These are phyloP conservation scores for Penicillium taxi DNA, from an alignment of 495 filamentous ascomycete species.

Conservation along the genomic window DNA sequence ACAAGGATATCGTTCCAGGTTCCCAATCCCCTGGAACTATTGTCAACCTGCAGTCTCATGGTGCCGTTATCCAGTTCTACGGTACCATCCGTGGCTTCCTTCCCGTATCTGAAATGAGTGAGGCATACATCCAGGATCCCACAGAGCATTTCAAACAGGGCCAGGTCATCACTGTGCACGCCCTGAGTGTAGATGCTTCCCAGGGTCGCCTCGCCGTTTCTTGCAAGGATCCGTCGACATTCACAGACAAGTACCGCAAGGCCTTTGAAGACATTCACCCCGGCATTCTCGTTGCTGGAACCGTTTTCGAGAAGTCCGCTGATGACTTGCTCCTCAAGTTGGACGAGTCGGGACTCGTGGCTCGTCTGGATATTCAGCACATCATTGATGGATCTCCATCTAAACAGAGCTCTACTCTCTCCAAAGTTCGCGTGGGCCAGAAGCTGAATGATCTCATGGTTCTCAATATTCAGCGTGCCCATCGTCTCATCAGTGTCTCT, in stretches of 20 bases:
- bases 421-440: constrained; percentile 74
- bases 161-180: constrained; percentile 82
- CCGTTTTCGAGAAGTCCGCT: constrained; percentile 75
- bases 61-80: constrained; percentile 91
- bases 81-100: constrained; percentile 74
- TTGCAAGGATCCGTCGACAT: constrained; percentile 78
- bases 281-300: constrained; percentile 65
- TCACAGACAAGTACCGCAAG: constrained; percentile 64
- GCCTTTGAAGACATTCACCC: constrained; percentile 62
- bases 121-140: constrained; percentile 85
- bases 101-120: constrained; percentile 93
- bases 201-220: constrained; percentile 72
- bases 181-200: constrained; percentile 66
- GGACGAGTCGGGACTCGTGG: constrained; percentile 60
- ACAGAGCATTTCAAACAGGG: constrained; percentile 80
- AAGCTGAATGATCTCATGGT: constrained; percentile 75
- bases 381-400: constrained; percentile 70
- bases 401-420: constrained; percentile 66
- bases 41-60: constrained; percentile 63
- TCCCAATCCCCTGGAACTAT: constrained; percentile 77
- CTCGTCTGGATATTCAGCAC: constrained; percentile 64
- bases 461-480: constrained; percentile 66
- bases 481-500: constrained; percentile 62
- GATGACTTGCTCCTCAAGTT: constrained; percentile 74
- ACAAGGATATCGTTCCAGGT: constrained; percentile 58